phyloP scores from a whole-genome alignment of 2,329 filamentous ascomycete species.

The Cryphonectria nitschkei region DNA sequence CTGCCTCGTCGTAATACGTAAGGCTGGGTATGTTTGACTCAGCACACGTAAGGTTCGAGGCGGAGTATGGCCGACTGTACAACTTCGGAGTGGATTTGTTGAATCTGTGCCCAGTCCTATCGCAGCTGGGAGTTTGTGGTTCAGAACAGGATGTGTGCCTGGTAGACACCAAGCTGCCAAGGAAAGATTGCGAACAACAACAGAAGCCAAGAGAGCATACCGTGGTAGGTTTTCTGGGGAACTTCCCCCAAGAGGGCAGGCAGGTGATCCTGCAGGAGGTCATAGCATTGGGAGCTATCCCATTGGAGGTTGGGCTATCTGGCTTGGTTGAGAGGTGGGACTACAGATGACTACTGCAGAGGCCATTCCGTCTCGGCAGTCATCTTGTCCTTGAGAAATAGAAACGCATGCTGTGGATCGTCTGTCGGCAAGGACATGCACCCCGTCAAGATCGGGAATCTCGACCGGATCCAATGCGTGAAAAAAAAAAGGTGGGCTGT shows the following conservation, averaged over 20 bases:
- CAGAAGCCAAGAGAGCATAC: background rate
- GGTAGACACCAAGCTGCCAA: background rate
- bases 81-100: background rate
- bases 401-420: conserved; percentile 2
- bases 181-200: background rate
- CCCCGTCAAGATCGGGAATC: conserved; percentile 2
- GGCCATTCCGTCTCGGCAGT: background rate
- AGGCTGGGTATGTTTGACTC: background rate
- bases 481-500: background rate
- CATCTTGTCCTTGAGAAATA: background rate
- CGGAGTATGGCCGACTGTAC: background rate
- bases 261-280: background rate
- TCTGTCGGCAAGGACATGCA: background rate
- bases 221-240: background rate
- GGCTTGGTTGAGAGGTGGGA: background rate
- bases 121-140: background rate
- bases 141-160: background rate
- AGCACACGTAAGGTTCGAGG: background rate
- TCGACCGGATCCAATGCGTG: background rate
- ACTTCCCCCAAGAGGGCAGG: background rate
- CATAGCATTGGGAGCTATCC: background rate
- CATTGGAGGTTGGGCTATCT: background rate
- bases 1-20: background rate
- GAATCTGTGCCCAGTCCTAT: background rate
- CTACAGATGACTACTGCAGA: background rate